phyloP scores from a whole-genome alignment of 495 filamentous ascomycete genomes.

The Lineolata rhizophorae region DNA sequence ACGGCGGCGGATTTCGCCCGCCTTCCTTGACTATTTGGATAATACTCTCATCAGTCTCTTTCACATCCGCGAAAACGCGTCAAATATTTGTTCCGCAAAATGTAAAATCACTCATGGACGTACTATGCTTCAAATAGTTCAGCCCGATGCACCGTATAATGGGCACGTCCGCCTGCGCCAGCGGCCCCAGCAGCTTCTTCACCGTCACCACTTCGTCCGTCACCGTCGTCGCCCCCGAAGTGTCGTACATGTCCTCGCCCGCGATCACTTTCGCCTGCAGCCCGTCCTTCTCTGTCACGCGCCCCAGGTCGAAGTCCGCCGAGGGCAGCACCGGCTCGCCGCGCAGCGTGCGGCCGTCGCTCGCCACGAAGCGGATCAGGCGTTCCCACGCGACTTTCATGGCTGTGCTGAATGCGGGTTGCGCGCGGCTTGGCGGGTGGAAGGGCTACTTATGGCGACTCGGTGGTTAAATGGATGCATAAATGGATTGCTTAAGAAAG shows the following conservation, averaged over 20 bases:
- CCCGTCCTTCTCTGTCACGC: conserved; percentile 16
- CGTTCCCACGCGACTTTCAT: conserved; percentile 21
- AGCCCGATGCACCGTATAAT: conserved; percentile 22
- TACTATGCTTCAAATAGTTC: conserved; percentile 21
- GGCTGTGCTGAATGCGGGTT: no score
- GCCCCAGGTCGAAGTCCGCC: conserved; percentile 20
- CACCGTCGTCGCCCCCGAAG: conserved; percentile 6
- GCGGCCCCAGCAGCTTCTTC: conserved; percentile 7
- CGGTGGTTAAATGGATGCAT: no score
- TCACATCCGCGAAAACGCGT: neutral
- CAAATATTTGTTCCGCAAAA: neutral
- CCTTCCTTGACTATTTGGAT: neutral
- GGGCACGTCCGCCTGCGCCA: conserved; percentile 2
- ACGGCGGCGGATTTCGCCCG: conserved; percentile 10
- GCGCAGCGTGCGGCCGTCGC: conserved; percentile 22
- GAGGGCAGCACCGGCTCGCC: conserved; percentile 27
- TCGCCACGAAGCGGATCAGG: conserved; percentile 26
- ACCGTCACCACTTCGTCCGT: neutral
- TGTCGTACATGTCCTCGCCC: conserved; percentile 22
- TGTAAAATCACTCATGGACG: neutral
- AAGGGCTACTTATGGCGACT: no score
- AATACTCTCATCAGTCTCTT: no score
- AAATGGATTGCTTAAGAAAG: no score
- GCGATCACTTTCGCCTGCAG: conserved; percentile 20
- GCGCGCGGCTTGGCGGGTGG: no score